Evolutionary conservation across 1,284 basidiomycete genomes (phyloP).

Genomic region (Cystobasidium slooffiae): DNA sequence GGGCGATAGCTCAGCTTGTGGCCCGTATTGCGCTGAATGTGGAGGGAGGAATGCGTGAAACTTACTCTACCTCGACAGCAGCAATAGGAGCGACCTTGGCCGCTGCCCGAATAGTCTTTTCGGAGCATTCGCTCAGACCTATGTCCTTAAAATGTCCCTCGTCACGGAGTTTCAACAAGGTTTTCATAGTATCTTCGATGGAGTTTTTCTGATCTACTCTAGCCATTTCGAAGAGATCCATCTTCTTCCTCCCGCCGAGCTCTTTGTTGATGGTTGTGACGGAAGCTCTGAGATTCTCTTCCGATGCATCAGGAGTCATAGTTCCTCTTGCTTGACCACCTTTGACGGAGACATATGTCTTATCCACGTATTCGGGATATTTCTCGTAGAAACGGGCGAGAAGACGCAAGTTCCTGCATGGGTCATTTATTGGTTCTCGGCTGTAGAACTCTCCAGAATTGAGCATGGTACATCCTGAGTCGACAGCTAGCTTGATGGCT

Average conservation of each 20-base stretch:
- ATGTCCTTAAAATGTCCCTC: constrained; percentile 55
- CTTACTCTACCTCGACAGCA: constrained; percentile 53
- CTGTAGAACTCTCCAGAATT: constrained; percentile 51
- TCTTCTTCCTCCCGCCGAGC: constrained; percentile 51
- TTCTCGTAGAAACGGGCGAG: constrained; percentile 51
- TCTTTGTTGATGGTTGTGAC: constrained; percentile 50
- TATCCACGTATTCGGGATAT: constrained; percentile 50
- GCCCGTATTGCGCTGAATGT: background rate
- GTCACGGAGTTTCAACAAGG: constrained; percentile 48
- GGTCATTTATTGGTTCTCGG: constrained; percentile 24
- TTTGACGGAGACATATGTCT: constrained; percentile 53
- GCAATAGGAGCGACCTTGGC: constrained; percentile 50
- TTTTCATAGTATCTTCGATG: constrained; percentile 48
- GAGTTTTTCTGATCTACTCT: constrained; percentile 43
- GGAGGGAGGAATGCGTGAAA: background rate
- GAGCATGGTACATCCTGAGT: constrained; percentile 41
- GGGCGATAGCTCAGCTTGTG: background rate
- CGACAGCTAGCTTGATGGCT: constrained; percentile 46
- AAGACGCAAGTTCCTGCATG: constrained; percentile 46
- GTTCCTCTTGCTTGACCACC: constrained; percentile 47
- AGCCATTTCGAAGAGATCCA: constrained; percentile 53
- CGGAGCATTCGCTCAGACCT: constrained; percentile 52
- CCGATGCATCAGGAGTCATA: constrained; percentile 44
- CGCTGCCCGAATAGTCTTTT: constrained; percentile 51
- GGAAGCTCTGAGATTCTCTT: constrained; percentile 48